Evolutionary conservation across 495 filamentous ascomycete species (phyloP), one percentile per base, ranked within the genome.

Genomic region (Penicillium odoratum): DNA sequence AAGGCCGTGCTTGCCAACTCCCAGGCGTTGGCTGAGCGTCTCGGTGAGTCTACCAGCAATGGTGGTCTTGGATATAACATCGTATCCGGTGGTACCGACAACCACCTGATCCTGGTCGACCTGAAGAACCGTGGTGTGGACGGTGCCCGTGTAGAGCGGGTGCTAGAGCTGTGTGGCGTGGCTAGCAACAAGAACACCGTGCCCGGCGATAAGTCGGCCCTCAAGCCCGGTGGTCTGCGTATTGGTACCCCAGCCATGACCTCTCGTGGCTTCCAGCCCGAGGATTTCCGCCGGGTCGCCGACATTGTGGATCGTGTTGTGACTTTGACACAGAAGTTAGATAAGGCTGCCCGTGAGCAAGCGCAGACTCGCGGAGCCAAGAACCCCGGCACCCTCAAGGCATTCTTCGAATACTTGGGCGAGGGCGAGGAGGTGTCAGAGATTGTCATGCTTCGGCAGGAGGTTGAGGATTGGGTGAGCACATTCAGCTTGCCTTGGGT

Each of bases 141-240:
- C 66, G 94, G 94, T 50, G 92, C 90, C 15, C 87, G 94, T 15
- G 94, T 98, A 6, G 94, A 98, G 81, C 87, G 93, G 33, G 88
- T 98, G 5, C 81, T 98, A 6, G 94, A 98, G 71, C 85, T 97
- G 8, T 92, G 94, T 51, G 92, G 93, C 58, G 92, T 98, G 31
- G 94, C 95, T 18, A 89, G 89, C 69, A 98, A 98, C 80, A 98
- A 98, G 82, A 98, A 98, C 76, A 98, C 94, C 11, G 95, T 97
- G 0, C 94, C 95, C 5, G 94, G 95, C 13, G 94, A 98, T 74
- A 88, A 87, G 63, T 96, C 91, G 15, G 94, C 94, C 3, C 81
- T 98, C 60, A 90, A 91, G 66, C 94, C 94, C 16, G 91, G 91
- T 56, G 94, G 94, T 50, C 80, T 98, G 58, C 85, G 94, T 60